phyloP scores from a whole-genome alignment of 2,329 filamentous ascomycete species.

The Onygenales sp. region DNA sequence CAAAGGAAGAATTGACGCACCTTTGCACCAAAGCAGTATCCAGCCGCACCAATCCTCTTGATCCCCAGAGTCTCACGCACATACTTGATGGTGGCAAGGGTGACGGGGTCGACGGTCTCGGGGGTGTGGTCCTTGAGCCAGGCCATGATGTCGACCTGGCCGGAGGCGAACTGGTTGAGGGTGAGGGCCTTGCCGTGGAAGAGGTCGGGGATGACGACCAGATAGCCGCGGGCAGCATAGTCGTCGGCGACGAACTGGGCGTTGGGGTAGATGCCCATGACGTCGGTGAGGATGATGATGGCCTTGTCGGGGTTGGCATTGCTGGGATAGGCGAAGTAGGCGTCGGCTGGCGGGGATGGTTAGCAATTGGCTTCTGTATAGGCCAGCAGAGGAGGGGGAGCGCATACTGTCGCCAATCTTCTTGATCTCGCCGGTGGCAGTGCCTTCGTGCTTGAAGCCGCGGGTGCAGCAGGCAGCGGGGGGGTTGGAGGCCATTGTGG shows the following conservation, averaged over 20 bases:
- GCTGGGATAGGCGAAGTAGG: constrained; percentile 47
- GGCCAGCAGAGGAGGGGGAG: not conserved
- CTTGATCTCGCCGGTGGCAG: constrained; percentile 38
- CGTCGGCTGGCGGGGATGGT: constrained; percentile 33
- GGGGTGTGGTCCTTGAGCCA: constrained; percentile 41
- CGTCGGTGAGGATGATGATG: constrained; percentile 48
- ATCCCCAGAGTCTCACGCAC: constrained; percentile 40
- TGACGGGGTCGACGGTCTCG: constrained; percentile 43
- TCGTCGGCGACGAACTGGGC: constrained; percentile 62
- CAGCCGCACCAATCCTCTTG: constrained; percentile 52
- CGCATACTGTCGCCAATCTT: constrained; percentile 36
- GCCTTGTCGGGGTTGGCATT: constrained; percentile 43
- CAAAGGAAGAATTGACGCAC: constrained; percentile 24
- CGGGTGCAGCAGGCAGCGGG: constrained; percentile 38
- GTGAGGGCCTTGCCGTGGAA: constrained; percentile 57
- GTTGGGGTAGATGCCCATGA: constrained; percentile 52
- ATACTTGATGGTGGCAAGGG: constrained; percentile 43
- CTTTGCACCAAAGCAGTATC: constrained; percentile 71
- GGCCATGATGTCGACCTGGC: constrained; percentile 39
- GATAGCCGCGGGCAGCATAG: constrained; percentile 63
- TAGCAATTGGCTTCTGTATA: not conserved
- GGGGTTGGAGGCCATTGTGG: constrained; percentile 43
- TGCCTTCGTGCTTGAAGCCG: constrained; percentile 45
- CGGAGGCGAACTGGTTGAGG: constrained; percentile 40
- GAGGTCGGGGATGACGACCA: constrained; percentile 58